Base-by-base conservation (phyloP, 371 early-diverging fungal species). In the Lichtheimia hyalospora region DNA sequence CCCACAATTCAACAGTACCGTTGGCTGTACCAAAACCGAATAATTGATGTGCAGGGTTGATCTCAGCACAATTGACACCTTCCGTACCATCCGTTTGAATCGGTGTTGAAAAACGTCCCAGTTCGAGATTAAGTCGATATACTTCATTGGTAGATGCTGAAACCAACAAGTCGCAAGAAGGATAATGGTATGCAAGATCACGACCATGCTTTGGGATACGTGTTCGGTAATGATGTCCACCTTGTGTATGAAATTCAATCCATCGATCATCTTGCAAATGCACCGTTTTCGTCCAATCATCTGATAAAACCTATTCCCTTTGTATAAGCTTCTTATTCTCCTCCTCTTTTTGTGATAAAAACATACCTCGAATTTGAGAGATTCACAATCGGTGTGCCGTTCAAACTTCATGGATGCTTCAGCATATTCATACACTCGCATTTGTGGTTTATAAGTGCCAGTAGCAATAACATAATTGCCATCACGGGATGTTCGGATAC, bases 371-470 rank as follows among this genome's bases (percentile, higher is more conserved):
- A 97, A 96, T 55, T 90, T 85, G 21, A 98, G 85, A 66, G 95
- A 95, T 69, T 99, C 99, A 8, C 88, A 72, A 62, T 98, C 95
- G 0, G 94, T 91, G 75, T 99, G 97, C 49, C 99, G 89, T 63
- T 99, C 98, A 71, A 99, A 95, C 82, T 99, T 98, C 90, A 97
- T 90, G 3, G 96, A 86, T 80, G 96, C 84, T 65, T 98, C 92
- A 3, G 88, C 71, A 61, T 92, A 92, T 54, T 99, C 99, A 66
- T 82, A 99, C 0, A 97, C 95, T 57, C 96, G 88, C 69, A 99
- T 90, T 68, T 96, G 97, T 16, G 99, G 99, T 73, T 98, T 97
- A 75, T 99, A 99, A 5, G 95, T 93, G 46, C 98, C 99, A 3
- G 97, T 95, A 2, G 96, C 96, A 67, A 98, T 84, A 24, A 92